These are phyloP conservation scores for Herpotrichia juniperi DNA, from an alignment of 2,329 filamentous ascomycete genomes.

Conservation along the genomic window DNA sequence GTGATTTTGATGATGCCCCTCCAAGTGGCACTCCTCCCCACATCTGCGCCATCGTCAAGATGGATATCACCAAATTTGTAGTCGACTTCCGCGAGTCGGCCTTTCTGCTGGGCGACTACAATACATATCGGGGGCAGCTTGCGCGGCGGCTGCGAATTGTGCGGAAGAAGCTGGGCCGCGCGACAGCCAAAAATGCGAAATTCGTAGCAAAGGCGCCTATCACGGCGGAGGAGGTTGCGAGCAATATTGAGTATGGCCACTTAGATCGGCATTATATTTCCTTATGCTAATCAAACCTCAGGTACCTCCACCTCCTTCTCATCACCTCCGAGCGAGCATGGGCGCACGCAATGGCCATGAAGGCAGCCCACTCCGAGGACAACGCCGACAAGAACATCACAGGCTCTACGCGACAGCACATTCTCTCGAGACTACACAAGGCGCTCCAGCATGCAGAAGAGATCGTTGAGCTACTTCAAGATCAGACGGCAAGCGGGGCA, in stretches of 20 bases:
- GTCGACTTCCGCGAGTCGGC: slow-evolving; percentile 80
- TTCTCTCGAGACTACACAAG: slow-evolving; percentile 85
- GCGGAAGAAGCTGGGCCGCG: slow-evolving; percentile 83
- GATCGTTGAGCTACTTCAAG: slow-evolving; percentile 70
- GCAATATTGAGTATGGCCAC: slow-evolving; percentile 73
- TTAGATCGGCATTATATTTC: not conserved
- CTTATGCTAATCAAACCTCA: slow-evolving; percentile 42
- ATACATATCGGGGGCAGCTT: slow-evolving; percentile 79
- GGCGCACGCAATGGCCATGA: slow-evolving; percentile 96
- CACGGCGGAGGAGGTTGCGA: slow-evolving; percentile 75
- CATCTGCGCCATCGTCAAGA: slow-evolving; percentile 44
- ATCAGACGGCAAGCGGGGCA: slow-evolving; percentile 68
- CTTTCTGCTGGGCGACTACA: slow-evolving; percentile 87
- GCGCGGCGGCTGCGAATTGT: slow-evolving; percentile 81
- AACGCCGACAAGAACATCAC: slow-evolving; percentile 74
- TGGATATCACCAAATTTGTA: slow-evolving; percentile 91
- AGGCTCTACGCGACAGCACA: slow-evolving; percentile 82
- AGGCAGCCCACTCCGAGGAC: slow-evolving; percentile 78
- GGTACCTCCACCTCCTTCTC: slow-evolving; percentile 78
- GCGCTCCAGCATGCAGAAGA: slow-evolving; percentile 72
- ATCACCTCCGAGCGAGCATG: slow-evolving; percentile 89
- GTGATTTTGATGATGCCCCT: slow-evolving; percentile 19
- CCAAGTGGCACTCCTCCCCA: slow-evolving; percentile 18
- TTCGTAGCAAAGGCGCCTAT: slow-evolving; percentile 74
- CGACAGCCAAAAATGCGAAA: slow-evolving; percentile 86